Percentiles rank a stretch among this genome's conserved stretches.
phyloP scores from a whole-genome alignment of 2,329 filamentous ascomycete species.

The Penicillium sp. region DNA sequence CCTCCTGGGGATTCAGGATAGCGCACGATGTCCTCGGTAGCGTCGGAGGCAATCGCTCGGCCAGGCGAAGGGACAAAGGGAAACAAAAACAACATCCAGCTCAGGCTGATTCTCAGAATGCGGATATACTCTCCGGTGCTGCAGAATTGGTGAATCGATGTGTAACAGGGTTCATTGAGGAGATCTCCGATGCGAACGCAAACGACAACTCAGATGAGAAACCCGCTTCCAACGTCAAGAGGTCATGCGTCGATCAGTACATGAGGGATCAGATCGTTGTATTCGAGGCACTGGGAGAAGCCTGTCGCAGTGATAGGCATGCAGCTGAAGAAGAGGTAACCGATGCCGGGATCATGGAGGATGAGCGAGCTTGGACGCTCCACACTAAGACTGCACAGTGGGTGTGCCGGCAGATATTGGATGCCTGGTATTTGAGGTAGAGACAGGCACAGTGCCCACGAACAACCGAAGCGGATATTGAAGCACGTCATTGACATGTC shows the following conservation, averaged over 20 bases:
- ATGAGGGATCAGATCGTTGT: slow-evolving; percentile 59
- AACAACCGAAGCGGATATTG: no score
- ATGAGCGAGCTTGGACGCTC: slow-evolving; percentile 35
- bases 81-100: background rate
- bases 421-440: background rate
- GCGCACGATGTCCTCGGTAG: slow-evolving; percentile 48
- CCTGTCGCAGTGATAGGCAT: slow-evolving; percentile 18
- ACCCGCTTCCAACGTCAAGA: background rate
- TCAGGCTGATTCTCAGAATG: background rate
- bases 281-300: slow-evolving; percentile 53
- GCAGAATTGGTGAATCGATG: slow-evolving; percentile 44
- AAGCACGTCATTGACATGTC: no score
- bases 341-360: slow-evolving; percentile 16
- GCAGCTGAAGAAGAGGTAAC: slow-evolving; percentile 15
- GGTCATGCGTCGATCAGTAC: slow-evolving; percentile 52
- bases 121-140: slow-evolving; percentile 22
- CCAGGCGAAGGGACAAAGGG: slow-evolving; percentile 2
- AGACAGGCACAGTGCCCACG: background rate
- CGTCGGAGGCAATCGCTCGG: background rate
- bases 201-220: background rate
- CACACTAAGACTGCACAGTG: slow-evolving; percentile 46
- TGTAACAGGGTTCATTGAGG: slow-evolving; percentile 43
- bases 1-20: slow-evolving; percentile 46
- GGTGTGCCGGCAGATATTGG: slow-evolving; percentile 43
- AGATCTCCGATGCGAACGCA: slow-evolving; percentile 39